Conservation (phyloP, 495 filamentous ascomycete species). For the Monascus purpureus region DNA sequence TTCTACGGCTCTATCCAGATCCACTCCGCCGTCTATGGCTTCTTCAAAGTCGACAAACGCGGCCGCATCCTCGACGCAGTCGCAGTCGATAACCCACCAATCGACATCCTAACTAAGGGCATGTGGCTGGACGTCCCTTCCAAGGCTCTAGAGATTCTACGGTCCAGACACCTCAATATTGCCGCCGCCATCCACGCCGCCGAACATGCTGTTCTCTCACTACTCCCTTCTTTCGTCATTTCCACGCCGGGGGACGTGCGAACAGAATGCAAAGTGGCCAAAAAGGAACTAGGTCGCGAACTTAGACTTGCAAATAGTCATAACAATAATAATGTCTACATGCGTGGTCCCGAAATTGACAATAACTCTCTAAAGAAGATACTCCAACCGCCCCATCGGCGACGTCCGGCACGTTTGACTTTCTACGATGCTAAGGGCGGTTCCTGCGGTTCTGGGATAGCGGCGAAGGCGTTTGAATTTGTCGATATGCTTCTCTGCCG, state of each 20-base stretch:
- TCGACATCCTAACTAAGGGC: conserved; percentile 69
- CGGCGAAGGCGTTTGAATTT: conserved; percentile 86
- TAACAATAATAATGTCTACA: not conserved
- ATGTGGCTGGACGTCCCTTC: conserved; percentile 94
- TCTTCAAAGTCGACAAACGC: conserved; percentile 82
- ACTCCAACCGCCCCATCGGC: conserved; percentile 42
- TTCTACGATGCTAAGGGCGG: conserved; percentile 95
- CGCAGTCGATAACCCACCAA: conserved; percentile 83
- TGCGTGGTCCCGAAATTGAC: too few relatives aligned
- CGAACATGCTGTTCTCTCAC: conserved; percentile 73
- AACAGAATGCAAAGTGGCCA: conserved; percentile 90
- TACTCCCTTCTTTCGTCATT: conserved; percentile 84
- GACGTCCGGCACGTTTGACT: conserved; percentile 75
- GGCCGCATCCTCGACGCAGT: conserved; percentile 83
- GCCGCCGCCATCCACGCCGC: conserved; percentile 90
- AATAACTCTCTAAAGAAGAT: conserved; percentile 5
- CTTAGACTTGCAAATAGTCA: conserved; percentile 16
- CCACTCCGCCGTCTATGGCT: conserved; percentile 78
- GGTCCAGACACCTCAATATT: conserved; percentile 56
- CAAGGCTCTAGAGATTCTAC: conserved; percentile 62
- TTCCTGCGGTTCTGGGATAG: conserved; percentile 67
- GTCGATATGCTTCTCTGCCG: conserved; percentile 63
- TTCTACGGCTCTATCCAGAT: conserved; percentile 79
- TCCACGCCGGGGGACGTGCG: conserved; percentile 77
- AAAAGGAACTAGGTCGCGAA: conserved; percentile 38